Evolutionary conservation across 2,329 filamentous ascomycete species (phyloP).

Genomic region (Penicillium sp.): DNA sequence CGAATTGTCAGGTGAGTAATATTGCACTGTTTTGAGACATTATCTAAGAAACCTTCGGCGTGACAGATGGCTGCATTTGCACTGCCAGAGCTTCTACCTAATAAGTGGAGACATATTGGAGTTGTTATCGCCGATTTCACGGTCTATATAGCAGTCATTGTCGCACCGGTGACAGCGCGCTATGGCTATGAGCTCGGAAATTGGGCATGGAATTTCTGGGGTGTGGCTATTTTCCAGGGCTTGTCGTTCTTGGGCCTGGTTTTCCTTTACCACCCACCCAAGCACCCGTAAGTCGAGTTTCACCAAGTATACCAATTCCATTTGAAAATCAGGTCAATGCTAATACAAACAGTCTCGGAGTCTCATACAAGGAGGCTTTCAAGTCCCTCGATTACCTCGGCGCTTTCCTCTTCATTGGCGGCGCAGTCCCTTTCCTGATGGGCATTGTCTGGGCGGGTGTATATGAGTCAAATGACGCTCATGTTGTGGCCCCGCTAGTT

Average conservation of each 20-base stretch:
- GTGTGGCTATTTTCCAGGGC: constrained; percentile 45
- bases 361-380: constrained; percentile 38
- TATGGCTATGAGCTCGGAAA: constrained; percentile 41
- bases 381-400: constrained; percentile 44
- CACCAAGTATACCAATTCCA: not conserved
- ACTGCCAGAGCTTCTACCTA: constrained; percentile 51
- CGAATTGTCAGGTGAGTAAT: constrained; percentile 43
- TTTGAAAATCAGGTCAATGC: constrained; percentile 14
- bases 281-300: constrained; percentile 38
- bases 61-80: constrained; percentile 45
- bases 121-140: constrained; percentile 48
- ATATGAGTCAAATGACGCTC: constrained; percentile 37
- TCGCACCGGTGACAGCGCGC: constrained; percentile 49
- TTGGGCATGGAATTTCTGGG: constrained; percentile 53
- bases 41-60: not conserved
- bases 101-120: constrained; percentile 52
- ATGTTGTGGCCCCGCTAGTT: constrained; percentile 42
- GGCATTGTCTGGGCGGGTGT: constrained; percentile 45
- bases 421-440: constrained; percentile 40
- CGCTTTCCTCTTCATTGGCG: constrained; percentile 39
- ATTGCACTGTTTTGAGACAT: not conserved
- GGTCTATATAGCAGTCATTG: constrained; percentile 49
- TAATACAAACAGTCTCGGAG: constrained; percentile 33
- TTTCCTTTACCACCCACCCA: constrained; percentile 45
- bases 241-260: constrained; percentile 49